Base-by-base conservation (phyloP, 1,284 basidiomycete species). In the Sporisorium scitamineum region DNA sequence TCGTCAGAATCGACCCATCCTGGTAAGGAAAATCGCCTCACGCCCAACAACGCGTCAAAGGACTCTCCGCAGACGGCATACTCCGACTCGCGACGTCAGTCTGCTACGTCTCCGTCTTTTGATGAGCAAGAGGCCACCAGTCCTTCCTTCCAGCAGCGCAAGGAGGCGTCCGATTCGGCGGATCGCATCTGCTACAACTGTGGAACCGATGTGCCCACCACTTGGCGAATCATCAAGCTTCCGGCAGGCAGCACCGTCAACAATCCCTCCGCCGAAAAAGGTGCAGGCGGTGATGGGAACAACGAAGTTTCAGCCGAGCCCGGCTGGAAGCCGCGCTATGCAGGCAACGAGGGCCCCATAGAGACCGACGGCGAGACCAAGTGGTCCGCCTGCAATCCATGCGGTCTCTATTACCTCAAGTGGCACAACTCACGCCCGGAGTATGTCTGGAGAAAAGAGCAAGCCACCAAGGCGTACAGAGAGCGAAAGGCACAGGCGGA, bases 301-400 rank as follows among this genome's bases (percentile, higher is more conserved):
- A 32, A 24, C 34, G 59, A 70, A 14, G 63, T 67, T 6, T n/a
- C 47, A 14, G 16, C 54, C 16, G 62, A 61, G 13, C 44, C 66
- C 1, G 62, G 56, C 7, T 70, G 60, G 60, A 54, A 48, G 26
- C 64, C 61, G 7, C 60, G 61, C 18, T 76, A 64, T 31, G 61
- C 61, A 11, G 52, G 51, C 22, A 39, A 51, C 34, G n/a, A 56
- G 1, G 44, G 63, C 22, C 63, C 70, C 5, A 55, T 73, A 52
- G 57, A 69, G 54, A 69, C 79, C 5, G 71, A 80, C 44, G 69
- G 63, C 50, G 68, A 77, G 39, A 67, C 69, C 11, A 66, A 67
- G 16, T 79, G 80, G 77, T 74, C 79, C n/a, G 75, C 81, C 6
- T 83, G 81, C 71, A 83, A 83, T 45, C 70, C 80, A n/a, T 83